phyloP scores from a whole-genome alignment of 768 basidiomycete species.

The Boletus reticulatus region DNA sequence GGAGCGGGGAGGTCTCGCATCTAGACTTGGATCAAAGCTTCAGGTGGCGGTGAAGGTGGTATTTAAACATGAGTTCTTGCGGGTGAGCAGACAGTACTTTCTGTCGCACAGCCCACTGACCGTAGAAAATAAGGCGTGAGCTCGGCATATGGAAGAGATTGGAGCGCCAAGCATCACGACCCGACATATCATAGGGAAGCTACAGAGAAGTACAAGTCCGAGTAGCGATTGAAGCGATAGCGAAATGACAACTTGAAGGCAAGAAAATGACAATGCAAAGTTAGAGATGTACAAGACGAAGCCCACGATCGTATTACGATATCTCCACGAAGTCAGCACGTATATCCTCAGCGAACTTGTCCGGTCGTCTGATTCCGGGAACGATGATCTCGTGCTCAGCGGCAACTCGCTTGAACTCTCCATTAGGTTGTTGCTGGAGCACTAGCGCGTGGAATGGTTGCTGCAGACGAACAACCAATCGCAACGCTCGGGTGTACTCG shows the following conservation, averaged over 20 bases:
- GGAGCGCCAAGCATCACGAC: neutral
- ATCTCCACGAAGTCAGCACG: neutral
- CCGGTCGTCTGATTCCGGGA: neutral
- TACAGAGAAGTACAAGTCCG: too few relatives aligned
- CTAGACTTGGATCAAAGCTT: too few relatives aligned
- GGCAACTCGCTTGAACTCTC: neutral
- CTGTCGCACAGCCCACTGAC: neutral
- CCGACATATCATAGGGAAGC: too few relatives aligned
- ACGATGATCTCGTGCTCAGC: neutral
- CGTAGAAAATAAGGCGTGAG: conserved; percentile 6
- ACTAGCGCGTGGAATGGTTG: neutral
- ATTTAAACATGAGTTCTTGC: neutral
- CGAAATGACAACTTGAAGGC: too few relatives aligned
- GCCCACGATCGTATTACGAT: neutral
- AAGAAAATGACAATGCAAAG: too few relatives aligned
- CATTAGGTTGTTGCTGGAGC: neutral
- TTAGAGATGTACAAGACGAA: too few relatives aligned
- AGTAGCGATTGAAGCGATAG: too few relatives aligned
- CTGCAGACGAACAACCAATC: neutral
- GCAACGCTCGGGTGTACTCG: neutral
- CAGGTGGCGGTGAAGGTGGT: too few relatives aligned
- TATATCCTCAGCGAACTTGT: neutral
- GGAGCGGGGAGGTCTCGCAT: too few relatives aligned
- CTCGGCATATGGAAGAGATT: conserved; percentile 5
- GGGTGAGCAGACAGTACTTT: neutral